Base-by-base conservation (phyloP, 108 stramenopile species). In the Cyclotella sp. region DNA sequence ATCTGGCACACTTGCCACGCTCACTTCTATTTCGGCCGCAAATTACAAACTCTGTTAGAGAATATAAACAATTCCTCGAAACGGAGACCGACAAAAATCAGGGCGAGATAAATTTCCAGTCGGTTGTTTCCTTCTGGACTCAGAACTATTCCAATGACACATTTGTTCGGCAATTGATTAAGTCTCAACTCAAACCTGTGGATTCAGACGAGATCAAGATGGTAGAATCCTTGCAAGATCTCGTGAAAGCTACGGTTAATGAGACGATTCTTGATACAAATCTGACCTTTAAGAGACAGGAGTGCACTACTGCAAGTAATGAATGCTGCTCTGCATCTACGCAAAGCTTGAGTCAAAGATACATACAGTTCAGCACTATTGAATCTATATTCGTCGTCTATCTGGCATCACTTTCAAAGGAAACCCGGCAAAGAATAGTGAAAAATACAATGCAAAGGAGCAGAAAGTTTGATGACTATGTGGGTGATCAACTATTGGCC, bases 1-100 rank as follows among this genome's bases (percentile, higher is more conserved):
- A 30, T 19, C 39, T 61, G 12, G 24, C 45, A 3, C 66, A 68
- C 55, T 67, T 88, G 60, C 92, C 92, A 13, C 51, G 79, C 10
- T 92, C 94, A 0, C 63, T 92, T 15, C 55, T 95, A 3, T 91
- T 91, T 67, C 81, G 86, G 43, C 89, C 88, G 18, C 86, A 81
- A 45, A 78, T 83, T 79, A 61, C 90, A 72, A 71, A 82, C 64
- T 69, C 68, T 30, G 39, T 73, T 11, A 78, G 74, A 63, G 74
- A 86, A 65, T 91, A 81, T 85, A 83, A 84, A 63, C 44, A 77
- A 14, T 84, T 54, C 62, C 11, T 86, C 9, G 70, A 90, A 49
- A 44, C 75, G 42, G 78, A 62, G 57, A 14, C 24, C 15, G 46
- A 26, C 45, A 29, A 15, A 34, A 64, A 0, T 30, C 26, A 47